Base-by-base conservation (phyloP, 371 early-diverging fungal genomes). In the Mucor velutinosus region DNA sequence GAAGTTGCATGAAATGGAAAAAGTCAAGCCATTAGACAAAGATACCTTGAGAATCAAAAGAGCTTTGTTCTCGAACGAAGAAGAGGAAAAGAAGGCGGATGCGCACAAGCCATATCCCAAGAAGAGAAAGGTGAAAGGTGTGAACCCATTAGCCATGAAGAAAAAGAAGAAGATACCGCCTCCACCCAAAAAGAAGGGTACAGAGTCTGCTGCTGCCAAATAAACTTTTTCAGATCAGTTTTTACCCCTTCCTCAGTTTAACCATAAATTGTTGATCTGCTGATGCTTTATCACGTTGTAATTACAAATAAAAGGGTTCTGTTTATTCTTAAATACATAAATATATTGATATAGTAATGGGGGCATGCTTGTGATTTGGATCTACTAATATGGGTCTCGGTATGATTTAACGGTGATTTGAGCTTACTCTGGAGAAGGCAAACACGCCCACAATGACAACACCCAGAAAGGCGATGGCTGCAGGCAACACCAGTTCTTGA, bases 91-190 rank as follows among this genome's bases (percentile, higher is more conserved):
- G 17, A 39, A 57, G 3, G 32, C 35, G 10, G 59, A 67, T 8
- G 15, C 58, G 8, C 58, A 23, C 25, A 62, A 67, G 21, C 68
- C 68, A 33, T 49, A 56, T 7, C 66, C 62, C 12, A 69, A 58
- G 60, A 75, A 65, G 75, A 78, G 68, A 73, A 78, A 76, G 19
- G 71, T 66, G 30, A 95, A 94, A 79, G 91, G 85, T 29, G 93
- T 94, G 7, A 96, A 96, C 71, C 95, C 96, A 41, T 78, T 96
- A 29, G 91, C 93, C 19, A 77, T 91, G 66, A 95, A 94, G 77
- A 95, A 94, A 80, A 89, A 87, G 74, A 90, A 78, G 65, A 81
- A 74, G 60, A 61, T 57, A 7, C 73, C 63, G 2, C 78, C 67
- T 60, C 81, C 58, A 45, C 71, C 65, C 1, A 75, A 67, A 29